These are phyloP conservation scores for Castanea mollissima DNA, from an alignment of 306 rosid species.

Conservation along the genomic window DNA sequence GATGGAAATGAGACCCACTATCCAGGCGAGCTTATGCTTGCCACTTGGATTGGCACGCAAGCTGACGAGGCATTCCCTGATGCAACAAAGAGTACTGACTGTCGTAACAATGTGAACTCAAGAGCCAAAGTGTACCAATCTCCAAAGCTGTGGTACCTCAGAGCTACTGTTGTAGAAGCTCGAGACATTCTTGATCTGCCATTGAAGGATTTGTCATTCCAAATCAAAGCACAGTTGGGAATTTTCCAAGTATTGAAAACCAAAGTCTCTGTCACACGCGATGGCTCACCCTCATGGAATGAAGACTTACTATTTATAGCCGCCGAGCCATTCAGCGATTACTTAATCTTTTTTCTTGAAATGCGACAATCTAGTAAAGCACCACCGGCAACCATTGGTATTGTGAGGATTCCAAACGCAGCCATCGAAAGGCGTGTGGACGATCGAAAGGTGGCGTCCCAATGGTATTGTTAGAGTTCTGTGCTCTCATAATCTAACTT, in stretches of 20 bases:
- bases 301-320: conserved; percentile 78
- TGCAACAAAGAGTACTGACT: conserved; percentile 71
- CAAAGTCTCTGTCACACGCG: conserved; percentile 22
- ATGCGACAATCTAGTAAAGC: conserved; percentile 37
- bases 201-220: conserved; percentile 46
- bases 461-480: conserved; percentile 25
- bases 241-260: conserved; percentile 51
- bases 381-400: conserved; percentile 33
- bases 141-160: conserved; percentile 87
- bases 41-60: conserved; percentile 92
- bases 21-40: conserved; percentile 76
- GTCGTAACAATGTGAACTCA: conserved; percentile 30
- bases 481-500: too few relatives aligned
- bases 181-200: conserved; percentile 49
- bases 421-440: conserved; percentile 73
- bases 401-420: conserved; percentile 41
- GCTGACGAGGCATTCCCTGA: conserved; percentile 81
- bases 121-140: conserved; percentile 72
- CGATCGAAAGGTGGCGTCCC: conserved; percentile 62
- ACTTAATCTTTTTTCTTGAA: conserved; percentile 47
- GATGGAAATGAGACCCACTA: conserved; percentile 59
- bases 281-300: conserved; percentile 62
- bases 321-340: conserved; percentile 64
- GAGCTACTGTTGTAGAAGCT: conserved; percentile 72
- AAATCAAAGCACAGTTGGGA: conserved; percentile 63